Evolutionary conservation across 495 filamentous ascomycete genomes (phyloP).

Genomic region (Lindgomyces ingoldianus): DNA sequence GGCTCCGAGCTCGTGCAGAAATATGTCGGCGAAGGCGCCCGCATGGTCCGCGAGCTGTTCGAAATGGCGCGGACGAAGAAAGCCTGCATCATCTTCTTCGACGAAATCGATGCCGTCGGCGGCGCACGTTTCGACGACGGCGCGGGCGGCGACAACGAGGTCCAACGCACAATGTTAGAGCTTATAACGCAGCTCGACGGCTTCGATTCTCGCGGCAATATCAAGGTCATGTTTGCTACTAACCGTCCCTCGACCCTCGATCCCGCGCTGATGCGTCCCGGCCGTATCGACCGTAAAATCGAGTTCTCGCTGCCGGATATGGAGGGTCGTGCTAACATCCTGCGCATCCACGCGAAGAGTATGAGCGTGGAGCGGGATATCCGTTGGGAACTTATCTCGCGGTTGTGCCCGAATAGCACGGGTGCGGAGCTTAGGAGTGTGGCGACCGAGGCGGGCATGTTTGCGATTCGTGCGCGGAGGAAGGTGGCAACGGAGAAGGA

Average conservation of each 20-base stretch:
- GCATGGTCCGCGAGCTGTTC: constrained; percentile 98
- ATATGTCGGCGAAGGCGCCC: constrained; percentile 95
- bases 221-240: constrained; percentile 99
- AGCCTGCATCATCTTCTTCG: constrained; percentile 99
- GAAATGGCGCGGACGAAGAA: constrained; percentile 99
- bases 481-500: constrained; percentile 99
- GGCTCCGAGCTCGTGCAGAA: constrained; percentile 97
- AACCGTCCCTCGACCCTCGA: constrained; percentile 96
- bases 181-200: constrained; percentile 97
- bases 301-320: constrained; percentile 97
- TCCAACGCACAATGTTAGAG: constrained; percentile 99
- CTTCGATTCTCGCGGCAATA: constrained; percentile 96
- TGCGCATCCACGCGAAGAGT: constrained; percentile 98
- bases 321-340: constrained; percentile 94
- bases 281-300: constrained; percentile 97
- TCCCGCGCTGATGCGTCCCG: constrained; percentile 93
- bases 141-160: constrained; percentile 96
- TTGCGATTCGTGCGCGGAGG: constrained; percentile 90
- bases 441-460: constrained; percentile 99
- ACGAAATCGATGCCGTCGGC: constrained; percentile 97
- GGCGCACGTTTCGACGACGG: constrained; percentile 98
- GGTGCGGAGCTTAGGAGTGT: constrained; percentile 93
- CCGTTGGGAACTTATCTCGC: constrained; percentile 95
- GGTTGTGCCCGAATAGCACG: constrained; percentile 94
- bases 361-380: constrained; percentile 99